These are phyloP conservation scores for Dichotomocladium elegans DNA, from an alignment of 371 early-diverging fungal species.

Conservation along the genomic window DNA sequence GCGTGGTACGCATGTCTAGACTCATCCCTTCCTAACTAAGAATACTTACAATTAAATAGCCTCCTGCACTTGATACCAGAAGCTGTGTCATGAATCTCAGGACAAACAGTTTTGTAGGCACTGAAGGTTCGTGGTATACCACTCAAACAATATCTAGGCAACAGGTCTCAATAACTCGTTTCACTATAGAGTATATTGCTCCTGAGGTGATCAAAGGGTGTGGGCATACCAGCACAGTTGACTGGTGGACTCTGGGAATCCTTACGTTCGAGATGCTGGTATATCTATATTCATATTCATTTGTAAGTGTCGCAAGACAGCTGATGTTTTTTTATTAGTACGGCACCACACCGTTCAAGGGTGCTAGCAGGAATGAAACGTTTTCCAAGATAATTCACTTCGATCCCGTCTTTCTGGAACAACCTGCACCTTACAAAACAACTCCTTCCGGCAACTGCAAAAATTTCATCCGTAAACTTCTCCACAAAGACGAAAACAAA, in stretches of 20 bases:
- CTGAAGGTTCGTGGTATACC: slow-evolving; percentile 60
- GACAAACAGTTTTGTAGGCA: slow-evolving; percentile 96
- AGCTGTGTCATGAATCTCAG: slow-evolving; percentile 81
- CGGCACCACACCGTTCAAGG: slow-evolving; percentile 90
- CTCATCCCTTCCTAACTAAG: background rate
- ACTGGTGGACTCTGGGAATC: slow-evolving; percentile 99
- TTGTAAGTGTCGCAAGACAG: background rate
- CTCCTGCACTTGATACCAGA: slow-evolving; percentile 78
- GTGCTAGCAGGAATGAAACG: slow-evolving; percentile 78
- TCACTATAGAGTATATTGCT: slow-evolving; percentile 91
- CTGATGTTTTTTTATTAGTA: slow-evolving; percentile 40
- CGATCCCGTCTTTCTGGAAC: slow-evolving; percentile 72
- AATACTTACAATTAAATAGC: slow-evolving; percentile 19
- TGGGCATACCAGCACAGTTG: slow-evolving; percentile 93
- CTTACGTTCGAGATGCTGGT: slow-evolving; percentile 95
- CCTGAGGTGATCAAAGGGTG: slow-evolving; percentile 91
- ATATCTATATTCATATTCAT: slow-evolving; percentile 11
- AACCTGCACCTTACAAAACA: slow-evolving; percentile 37
- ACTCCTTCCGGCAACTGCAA: slow-evolving; percentile 55
- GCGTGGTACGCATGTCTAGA: slow-evolving; percentile 23
- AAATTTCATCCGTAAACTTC: slow-evolving; percentile 73
- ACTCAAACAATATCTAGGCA: background rate
- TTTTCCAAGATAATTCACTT: slow-evolving; percentile 80
- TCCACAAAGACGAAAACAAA: slow-evolving; percentile 82
- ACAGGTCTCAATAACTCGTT: background rate